These are phyloP conservation scores for Fusarium sp. DNA, from an alignment of 2,329 filamentous ascomycete species.

Conservation along the genomic window DNA sequence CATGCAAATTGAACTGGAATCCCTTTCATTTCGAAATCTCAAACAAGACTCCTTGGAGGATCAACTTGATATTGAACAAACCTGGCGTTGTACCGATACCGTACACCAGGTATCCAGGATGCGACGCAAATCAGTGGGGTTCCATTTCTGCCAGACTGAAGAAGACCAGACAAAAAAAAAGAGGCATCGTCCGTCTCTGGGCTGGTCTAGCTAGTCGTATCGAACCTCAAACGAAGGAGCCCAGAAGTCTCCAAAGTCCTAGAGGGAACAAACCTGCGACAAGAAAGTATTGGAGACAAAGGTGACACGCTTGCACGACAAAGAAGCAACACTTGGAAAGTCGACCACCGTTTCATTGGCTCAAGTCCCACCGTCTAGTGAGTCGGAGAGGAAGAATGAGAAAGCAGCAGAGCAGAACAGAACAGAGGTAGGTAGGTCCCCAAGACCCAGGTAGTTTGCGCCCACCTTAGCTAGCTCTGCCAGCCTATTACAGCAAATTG, in stretches of 20 bases:
- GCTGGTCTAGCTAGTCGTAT: not conserved
- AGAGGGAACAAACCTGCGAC: conserved; percentile 16
- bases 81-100: conserved; percentile 16
- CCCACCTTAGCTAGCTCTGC: conserved; percentile 19
- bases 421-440: not conserved
- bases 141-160: conserved; percentile 2
- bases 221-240: conserved; percentile 16
- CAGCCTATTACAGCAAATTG: conserved; percentile 28
- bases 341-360: conserved; percentile 21
- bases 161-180: conserved; percentile 6
- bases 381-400: conserved; percentile 16
- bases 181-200: not conserved
- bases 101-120: conserved; percentile 20
- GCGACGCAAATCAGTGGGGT: conserved; percentile 34
- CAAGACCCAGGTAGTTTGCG: conserved; percentile 21
- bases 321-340: conserved; percentile 25
- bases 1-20: not conserved
- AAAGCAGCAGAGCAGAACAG: not conserved
- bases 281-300: conserved; percentile 31
- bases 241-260: not conserved
- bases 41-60: conserved; percentile 5
- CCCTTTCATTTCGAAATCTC: conserved; percentile 16
- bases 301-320: conserved; percentile 37
- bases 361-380: conserved; percentile 15
- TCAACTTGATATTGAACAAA: conserved; percentile 26